phyloP scores from a whole-genome alignment of 768 basidiomycete species.

The Suillus ampliporus region DNA sequence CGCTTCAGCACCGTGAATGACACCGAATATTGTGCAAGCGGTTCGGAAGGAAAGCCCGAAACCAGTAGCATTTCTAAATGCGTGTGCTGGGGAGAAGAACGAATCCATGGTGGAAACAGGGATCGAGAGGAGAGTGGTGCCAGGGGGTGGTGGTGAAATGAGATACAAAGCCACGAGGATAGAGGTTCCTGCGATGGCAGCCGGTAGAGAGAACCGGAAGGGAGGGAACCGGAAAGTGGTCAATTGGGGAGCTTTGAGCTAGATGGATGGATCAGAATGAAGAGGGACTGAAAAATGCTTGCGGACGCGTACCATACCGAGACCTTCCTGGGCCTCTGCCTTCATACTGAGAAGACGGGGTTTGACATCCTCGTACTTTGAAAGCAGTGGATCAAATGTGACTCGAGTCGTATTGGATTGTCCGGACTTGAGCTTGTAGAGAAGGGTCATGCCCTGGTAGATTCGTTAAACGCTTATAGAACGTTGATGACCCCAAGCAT shows the following conservation, averaged over 20 bases:
- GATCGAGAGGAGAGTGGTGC: slow-evolving; percentile 13
- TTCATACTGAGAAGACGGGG: slow-evolving; percentile 83
- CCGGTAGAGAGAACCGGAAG: slow-evolving; percentile 54
- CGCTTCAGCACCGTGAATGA: slow-evolving; percentile 29
- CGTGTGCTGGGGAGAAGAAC: slow-evolving; percentile 28
- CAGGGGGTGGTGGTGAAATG: slow-evolving; percentile 20
- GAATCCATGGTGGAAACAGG: slow-evolving; percentile 19
- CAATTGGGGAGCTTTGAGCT: slow-evolving; percentile 71
- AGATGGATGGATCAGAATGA: slow-evolving; percentile 4
- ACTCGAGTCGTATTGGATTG: slow-evolving; percentile 54
- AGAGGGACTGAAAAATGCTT: not conserved
- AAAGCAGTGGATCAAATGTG: slow-evolving; percentile 71
- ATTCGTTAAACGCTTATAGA: not conserved
- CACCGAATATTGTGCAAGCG: slow-evolving; percentile 11
- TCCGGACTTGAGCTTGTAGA: slow-evolving; percentile 60
- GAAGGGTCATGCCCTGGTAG: slow-evolving; percentile 69
- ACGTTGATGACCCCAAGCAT: slow-evolving; percentile 11
- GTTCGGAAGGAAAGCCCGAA: slow-evolving; percentile 21
- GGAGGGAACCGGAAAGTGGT: slow-evolving; percentile 60
- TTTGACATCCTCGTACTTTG: slow-evolving; percentile 82
- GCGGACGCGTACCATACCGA: slow-evolving; percentile 69
- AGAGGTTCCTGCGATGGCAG: slow-evolving; percentile 28
- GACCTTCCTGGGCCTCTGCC: slow-evolving; percentile 74
- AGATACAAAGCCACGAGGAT: slow-evolving; percentile 26
- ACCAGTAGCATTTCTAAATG: slow-evolving; percentile 20